phyloP scores from a whole-genome alignment of 768 basidiomycete genomes.

The Podaxis sp. region DNA sequence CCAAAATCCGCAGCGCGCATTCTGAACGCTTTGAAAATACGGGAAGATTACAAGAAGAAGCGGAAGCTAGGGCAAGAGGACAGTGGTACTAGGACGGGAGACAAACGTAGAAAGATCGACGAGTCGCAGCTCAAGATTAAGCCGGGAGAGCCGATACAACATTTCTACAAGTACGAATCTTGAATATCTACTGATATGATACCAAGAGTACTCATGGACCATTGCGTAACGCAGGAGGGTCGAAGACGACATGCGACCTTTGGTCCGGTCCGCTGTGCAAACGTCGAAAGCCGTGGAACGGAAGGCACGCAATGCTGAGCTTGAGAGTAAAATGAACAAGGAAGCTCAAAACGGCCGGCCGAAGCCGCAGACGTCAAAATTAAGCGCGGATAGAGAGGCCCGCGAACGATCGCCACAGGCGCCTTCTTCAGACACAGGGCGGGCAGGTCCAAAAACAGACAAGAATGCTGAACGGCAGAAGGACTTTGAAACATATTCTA shows the following conservation, averaged over 20 bases:
- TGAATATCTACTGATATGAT: neutral
- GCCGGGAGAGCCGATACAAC: slow-evolving; percentile 66
- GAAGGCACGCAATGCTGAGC: slow-evolving; percentile 35
- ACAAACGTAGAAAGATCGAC: slow-evolving; percentile 30
- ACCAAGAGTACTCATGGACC: neutral
- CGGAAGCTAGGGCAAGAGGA: slow-evolving; percentile 35
- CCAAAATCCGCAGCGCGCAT: slow-evolving; percentile 68
- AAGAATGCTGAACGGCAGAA: slow-evolving; percentile 27
- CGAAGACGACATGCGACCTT: slow-evolving; percentile 64
- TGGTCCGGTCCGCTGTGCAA: slow-evolving; percentile 58
- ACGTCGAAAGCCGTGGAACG: slow-evolving; percentile 49
- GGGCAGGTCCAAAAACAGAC: slow-evolving; percentile 16
- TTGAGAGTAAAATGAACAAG: slow-evolving; percentile 21
- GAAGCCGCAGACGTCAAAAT: slow-evolving; percentile 14
- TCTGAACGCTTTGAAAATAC: slow-evolving; percentile 55
- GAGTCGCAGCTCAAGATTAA: slow-evolving; percentile 40
- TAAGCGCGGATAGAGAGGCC: slow-evolving; percentile 14
- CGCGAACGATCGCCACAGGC: slow-evolving; percentile 14
- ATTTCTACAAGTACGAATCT: slow-evolving; percentile 62
- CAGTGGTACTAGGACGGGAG: slow-evolving; percentile 15
- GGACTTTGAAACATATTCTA: slow-evolving; percentile 47
- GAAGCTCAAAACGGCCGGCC: slow-evolving; percentile 14
- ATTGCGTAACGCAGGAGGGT: slow-evolving; percentile 48
- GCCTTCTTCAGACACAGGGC: neutral
- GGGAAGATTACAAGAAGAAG: slow-evolving; percentile 50